Evolutionary conservation across 345 rosid genomes (phyloP), one percentile per base, ranked within the genome.

Genomic region (Salix suchowensis): DNA sequence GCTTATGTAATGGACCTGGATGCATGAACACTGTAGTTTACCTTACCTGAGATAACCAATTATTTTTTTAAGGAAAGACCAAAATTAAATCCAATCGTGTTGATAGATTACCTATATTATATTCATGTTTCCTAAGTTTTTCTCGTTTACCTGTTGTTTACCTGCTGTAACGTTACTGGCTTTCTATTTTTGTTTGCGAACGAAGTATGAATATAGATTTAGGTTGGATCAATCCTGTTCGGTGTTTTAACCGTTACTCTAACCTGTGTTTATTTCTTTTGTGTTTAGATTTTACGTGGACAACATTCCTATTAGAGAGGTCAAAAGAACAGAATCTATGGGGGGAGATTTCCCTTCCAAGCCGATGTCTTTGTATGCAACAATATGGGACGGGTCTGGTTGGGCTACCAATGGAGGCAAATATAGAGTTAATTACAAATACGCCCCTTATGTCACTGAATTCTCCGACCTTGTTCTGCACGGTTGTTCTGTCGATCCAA

Each of bases 381-480:
- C 98, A 40, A 93, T 95, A 72, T 95, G 98, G 98, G 98, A 95
- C 55, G 98, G 92, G 12, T 95, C 98, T 15, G 85, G 84, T 73
- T 95, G 98, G 98, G 98, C 98, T 19, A 96, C 99, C 34, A 87
- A 91, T 69, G 98, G 98, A 71, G 99, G 99, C 61, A 96, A 92
- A 74, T 96, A 96, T 71, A 87, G 91, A 81, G 94, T 93, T 42
- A 96, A 92, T 74, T 96, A 96, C 91, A 93, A 91, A 80, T 96
- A 96, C n/a, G 90, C 97, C 2, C 99, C 99, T 32, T 96, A 87
- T 15, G 76, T 91, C 0, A 85, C 95, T 0, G 71, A 83, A 70
- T 92, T 96, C 82, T 87, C 97, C 10, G 82, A 93, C 78, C 79
- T 96, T 67, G 84, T 89, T 67, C 92, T 96, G 32, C 97, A 92